Evolutionary conservation across 495 filamentous ascomycete species (phyloP).

Genomic region (Neurospora sp.): DNA sequence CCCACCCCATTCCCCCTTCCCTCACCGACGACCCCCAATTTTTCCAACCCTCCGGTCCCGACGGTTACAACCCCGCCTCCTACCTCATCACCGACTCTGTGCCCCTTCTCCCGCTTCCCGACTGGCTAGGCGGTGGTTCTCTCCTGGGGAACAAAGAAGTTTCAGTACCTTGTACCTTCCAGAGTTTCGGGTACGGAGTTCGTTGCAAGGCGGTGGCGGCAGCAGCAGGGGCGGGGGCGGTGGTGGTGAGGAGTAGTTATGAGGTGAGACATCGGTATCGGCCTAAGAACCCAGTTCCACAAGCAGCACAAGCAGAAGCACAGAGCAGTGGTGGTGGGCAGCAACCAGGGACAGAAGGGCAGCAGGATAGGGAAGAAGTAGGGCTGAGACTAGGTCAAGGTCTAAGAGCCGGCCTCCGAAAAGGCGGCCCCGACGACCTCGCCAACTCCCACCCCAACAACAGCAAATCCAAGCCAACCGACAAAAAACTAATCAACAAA

Average conservation of each 20-base stretch:
- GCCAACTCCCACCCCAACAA: neutral
- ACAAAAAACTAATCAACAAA: neutral
- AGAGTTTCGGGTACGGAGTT: conserved; percentile 22
- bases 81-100: conserved; percentile 28
- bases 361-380: neutral
- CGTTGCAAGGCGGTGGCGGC: conserved; percentile 20
- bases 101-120: conserved; percentile 21
- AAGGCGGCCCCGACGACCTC: neutral
- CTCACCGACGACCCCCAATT: conserved; percentile 28
- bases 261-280: conserved; percentile 16
- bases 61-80: conserved; percentile 16
- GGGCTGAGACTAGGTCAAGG: neutral
- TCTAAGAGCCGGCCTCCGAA: neutral
- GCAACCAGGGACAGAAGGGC: neutral
- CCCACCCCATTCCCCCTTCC: conserved; percentile 2
- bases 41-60: neutral
- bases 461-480: neutral
- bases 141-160: conserved; percentile 18
- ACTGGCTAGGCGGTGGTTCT: conserved; percentile 13
- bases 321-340: no score
- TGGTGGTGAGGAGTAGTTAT: conserved; percentile 26
- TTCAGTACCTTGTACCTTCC: conserved; percentile 23
- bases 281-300: no score
- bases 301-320: no score
- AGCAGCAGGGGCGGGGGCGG: conserved; percentile 1